Base-by-base conservation (phyloP, 1,284 basidiomycete species). In the Pseudozyma pruni region DNA sequence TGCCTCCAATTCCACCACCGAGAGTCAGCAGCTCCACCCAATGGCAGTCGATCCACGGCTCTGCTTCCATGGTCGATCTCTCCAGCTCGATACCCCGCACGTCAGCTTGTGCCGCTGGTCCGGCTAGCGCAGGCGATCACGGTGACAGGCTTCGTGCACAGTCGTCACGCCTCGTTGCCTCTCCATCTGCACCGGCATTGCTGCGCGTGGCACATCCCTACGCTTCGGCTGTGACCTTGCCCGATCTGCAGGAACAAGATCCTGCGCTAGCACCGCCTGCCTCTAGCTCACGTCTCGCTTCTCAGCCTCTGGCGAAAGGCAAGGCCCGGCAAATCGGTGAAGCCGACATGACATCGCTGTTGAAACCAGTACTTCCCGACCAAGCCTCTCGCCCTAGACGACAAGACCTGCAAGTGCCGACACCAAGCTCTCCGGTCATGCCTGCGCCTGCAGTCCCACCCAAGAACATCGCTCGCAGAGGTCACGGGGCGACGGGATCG, bases 1-100 rank as follows among this genome's bases (percentile, higher is more conserved):
- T 60, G 2, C 64, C 64, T 48, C 64, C 66, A 27, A 54, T 64
- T 16, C 67, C 67, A 7, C 67, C 67, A 16, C 67, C 67, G 13
- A 40, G 67, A 8, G 40, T 64, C 16, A 53, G 52, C 5, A 70
- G 67, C 50, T 70, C 67, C 5, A 56, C 59, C 37, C 56, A 59
- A 17, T 70, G 56, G 52, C 67, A 70, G 38, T 55, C 60, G 14
- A 60, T 52, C 9, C 64, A 31, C 19, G 67, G 61, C 45, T 70
- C 67, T 11, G 56, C 66, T 35, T 50, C 64, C n/a, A 39, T 62
- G 11, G 46, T 45, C 9, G 58, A 62, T 17, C 54, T 54, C 14
- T 38, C 55, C 20, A 52, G 22, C 39, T 50, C 51, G 11, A 38
- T 45, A 2, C 49, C 61, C 5, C 55, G 41, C 13, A 37, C 38